phyloP scores from a whole-genome alignment of 805 yeast species.

The Myxozyma melibiosi region DNA sequence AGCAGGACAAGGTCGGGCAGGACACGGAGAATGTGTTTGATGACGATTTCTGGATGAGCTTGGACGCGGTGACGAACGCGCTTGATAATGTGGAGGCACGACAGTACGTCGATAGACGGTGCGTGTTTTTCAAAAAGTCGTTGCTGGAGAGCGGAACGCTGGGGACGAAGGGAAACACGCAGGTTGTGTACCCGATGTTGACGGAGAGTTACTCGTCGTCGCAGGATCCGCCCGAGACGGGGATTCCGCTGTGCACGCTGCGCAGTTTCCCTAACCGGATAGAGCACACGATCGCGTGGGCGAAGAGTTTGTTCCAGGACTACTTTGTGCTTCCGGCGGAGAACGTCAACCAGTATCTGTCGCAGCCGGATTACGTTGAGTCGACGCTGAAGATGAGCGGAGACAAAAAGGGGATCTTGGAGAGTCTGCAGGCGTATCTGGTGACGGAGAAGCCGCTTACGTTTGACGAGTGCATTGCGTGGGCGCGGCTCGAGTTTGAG shows the following conservation, averaged over 20 bases:
- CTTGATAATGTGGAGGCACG: slow-evolving; percentile 97
- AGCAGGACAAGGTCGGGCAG: slow-evolving; percentile 85
- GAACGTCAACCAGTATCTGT: slow-evolving; percentile 84
- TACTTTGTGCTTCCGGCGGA: slow-evolving; percentile 89
- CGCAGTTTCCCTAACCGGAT: slow-evolving; percentile 97
- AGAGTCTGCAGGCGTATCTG: slow-evolving; percentile 68
- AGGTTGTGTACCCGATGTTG: slow-evolving; percentile 87
- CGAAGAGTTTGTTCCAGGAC: slow-evolving; percentile 90
- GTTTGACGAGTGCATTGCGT: slow-evolving; percentile 89
- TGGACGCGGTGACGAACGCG: slow-evolving; percentile 94
- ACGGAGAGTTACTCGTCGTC: slow-evolving; percentile 96
- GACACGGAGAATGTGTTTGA: slow-evolving; percentile 88
- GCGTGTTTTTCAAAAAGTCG: slow-evolving; percentile 89
- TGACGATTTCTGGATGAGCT: slow-evolving; percentile 78
- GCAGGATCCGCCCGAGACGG: slow-evolving; percentile 97
- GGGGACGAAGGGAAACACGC: slow-evolving; percentile 98
- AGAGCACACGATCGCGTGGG: slow-evolving; percentile 99
- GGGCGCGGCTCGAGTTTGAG: slow-evolving; percentile 94
- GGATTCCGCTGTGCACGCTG: slow-evolving; percentile 95
- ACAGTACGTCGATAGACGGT: slow-evolving; percentile 95
- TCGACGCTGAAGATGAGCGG: slow-evolving; percentile 87
- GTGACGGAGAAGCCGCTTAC: slow-evolving; percentile 81
- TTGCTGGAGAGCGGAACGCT: slow-evolving; percentile 94
- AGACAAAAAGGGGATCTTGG: slow-evolving; percentile 83
- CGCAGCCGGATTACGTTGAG: slow-evolving; percentile 92